These are phyloP conservation scores for Aureobasidium lini DNA, from an alignment of 2,329 filamentous ascomycete species.

Conservation along the genomic window DNA sequence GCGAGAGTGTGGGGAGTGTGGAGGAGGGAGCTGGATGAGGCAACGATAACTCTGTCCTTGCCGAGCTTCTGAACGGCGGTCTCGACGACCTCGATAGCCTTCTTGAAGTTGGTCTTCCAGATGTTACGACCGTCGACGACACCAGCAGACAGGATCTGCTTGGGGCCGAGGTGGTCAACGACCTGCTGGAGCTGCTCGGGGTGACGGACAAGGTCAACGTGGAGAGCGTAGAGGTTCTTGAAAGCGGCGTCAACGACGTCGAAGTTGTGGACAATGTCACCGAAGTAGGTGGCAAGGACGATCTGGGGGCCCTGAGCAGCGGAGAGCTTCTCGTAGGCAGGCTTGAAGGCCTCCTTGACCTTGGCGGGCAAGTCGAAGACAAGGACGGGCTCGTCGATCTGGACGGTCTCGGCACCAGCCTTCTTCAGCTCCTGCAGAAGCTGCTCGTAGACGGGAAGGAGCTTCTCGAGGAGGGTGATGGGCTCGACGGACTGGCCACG, in stretches of 20 bases:
- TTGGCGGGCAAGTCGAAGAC: slow-evolving; percentile 88
- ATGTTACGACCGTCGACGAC: slow-evolving; percentile 99
- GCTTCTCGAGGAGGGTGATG: slow-evolving; percentile 87
- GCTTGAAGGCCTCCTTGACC: slow-evolving; percentile 96
- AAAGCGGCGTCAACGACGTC: slow-evolving; percentile 68
- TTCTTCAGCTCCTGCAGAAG: slow-evolving; percentile 89
- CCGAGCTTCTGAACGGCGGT: slow-evolving; percentile 88
- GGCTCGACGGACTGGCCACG: slow-evolving; percentile 85
- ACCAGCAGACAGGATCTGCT: slow-evolving; percentile 88
- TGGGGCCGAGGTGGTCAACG: slow-evolving; percentile 70
- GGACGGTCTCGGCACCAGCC: slow-evolving; percentile 90
- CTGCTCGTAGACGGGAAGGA: slow-evolving; percentile 90
- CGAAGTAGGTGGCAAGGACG: slow-evolving; percentile 94
- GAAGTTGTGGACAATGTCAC: slow-evolving; percentile 98
- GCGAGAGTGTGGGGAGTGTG: slow-evolving; percentile 97
- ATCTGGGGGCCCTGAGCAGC: slow-evolving; percentile 74
- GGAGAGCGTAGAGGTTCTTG: slow-evolving; percentile 70
- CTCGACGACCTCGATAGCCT: slow-evolving; percentile 85
- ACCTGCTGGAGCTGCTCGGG: slow-evolving; percentile 93
- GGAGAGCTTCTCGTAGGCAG: slow-evolving; percentile 83
- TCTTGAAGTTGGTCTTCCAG: slow-evolving; percentile 99
- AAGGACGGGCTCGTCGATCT: slow-evolving; percentile 96
- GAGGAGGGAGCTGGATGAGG: slow-evolving; percentile 94
- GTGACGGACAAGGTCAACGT: slow-evolving; percentile 95
- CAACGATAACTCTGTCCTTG: slow-evolving; percentile 94